phyloP scores from a whole-genome alignment of 768 basidiomycete species.

The Phaeotremella skinneri region DNA sequence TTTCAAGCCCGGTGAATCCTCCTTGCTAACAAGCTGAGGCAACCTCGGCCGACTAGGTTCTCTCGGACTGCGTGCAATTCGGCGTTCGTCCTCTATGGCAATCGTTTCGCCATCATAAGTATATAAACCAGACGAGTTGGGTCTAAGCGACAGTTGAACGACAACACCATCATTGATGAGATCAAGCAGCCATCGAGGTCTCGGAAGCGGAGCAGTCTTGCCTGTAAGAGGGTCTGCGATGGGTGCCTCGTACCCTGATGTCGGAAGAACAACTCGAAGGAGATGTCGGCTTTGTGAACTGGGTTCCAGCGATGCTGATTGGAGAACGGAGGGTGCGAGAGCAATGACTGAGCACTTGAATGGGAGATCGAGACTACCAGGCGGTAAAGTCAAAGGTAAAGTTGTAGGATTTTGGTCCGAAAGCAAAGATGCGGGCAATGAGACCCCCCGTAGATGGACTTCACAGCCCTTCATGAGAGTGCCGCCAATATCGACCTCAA shows the following conservation, averaged over 20 bases:
- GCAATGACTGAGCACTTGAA: conserved; percentile 63
- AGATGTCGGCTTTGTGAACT: conserved; percentile 65
- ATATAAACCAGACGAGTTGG: conserved; percentile 17
- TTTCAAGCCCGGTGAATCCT: conserved; percentile 12
- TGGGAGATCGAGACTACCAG: conserved; percentile 31
- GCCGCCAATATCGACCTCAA: conserved; percentile 56
- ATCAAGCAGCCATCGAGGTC: conserved; percentile 66
- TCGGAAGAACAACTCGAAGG: conserved; percentile 73
- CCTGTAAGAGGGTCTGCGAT: conserved; percentile 76
- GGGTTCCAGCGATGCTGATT: conserved; percentile 61
- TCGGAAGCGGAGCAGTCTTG: conserved; percentile 54
- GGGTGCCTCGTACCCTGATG: conserved; percentile 71
- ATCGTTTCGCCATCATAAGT: conserved; percentile 24
- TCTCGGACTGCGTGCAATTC: conserved; percentile 8
- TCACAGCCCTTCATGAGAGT: conserved; percentile 52
- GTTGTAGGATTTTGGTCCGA: conserved; percentile 47
- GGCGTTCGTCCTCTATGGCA: conserved; percentile 52
- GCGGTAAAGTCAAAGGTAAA: conserved; percentile 31
- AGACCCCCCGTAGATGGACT: conserved; percentile 51
- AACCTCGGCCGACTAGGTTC: conserved; percentile 19
- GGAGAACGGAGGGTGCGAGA: conserved; percentile 73
- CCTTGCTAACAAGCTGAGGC: conserved; percentile 28
- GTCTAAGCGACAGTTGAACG: conserved; percentile 59
- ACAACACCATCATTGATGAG: conserved; percentile 60
- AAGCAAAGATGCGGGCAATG: conserved; percentile 56